phyloP scores from a whole-genome alignment of 768 basidiomycete species.

The Coprinopsis cinerea region DNA sequence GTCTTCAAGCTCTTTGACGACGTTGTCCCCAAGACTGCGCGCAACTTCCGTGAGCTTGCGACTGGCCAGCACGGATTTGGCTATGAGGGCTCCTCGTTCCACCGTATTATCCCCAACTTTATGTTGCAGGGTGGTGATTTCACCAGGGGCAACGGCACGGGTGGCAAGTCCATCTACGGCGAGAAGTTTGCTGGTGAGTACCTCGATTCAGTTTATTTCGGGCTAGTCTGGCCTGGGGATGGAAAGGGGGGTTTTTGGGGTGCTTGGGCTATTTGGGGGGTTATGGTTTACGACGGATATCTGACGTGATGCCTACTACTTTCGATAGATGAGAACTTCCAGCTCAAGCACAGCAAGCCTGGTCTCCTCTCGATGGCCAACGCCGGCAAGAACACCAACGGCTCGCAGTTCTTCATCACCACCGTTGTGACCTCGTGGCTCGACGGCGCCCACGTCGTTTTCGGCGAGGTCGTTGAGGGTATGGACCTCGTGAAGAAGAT shows the following conservation, averaged over 20 bases:
- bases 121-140: conserved; percentile 95
- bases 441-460: conserved; percentile 81
- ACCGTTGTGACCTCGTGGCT: conserved; percentile 75
- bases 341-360: conserved; percentile 64
- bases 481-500: conserved; percentile 46
- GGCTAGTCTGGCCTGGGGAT: too few species aligned
- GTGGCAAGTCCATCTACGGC: conserved; percentile 78
- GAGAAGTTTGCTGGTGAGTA: conserved; percentile 54
- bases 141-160: conserved; percentile 60
- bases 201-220: neutral
- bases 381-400: conserved; percentile 77
- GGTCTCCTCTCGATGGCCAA: conserved; percentile 79
- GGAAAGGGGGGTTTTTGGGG: too few species aligned
- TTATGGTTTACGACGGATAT: conserved; percentile 1
- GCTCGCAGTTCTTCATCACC: conserved; percentile 86
- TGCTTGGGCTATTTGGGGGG: too few species aligned
- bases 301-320: neutral
- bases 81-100: conserved; percentile 65
- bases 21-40: conserved; percentile 65
- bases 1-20: conserved; percentile 84
- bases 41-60: conserved; percentile 86
- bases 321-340: conserved; percentile 76
- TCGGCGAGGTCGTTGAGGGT: conserved; percentile 76
- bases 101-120: conserved; percentile 77
- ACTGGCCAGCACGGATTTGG: conserved; percentile 72